A percentile compares a stretch with the other conserved stretches of the same genome.
Conservation (phyloP, 2,329 filamentous ascomycete species). For the Purpureocillium lavendulum region DNA sequence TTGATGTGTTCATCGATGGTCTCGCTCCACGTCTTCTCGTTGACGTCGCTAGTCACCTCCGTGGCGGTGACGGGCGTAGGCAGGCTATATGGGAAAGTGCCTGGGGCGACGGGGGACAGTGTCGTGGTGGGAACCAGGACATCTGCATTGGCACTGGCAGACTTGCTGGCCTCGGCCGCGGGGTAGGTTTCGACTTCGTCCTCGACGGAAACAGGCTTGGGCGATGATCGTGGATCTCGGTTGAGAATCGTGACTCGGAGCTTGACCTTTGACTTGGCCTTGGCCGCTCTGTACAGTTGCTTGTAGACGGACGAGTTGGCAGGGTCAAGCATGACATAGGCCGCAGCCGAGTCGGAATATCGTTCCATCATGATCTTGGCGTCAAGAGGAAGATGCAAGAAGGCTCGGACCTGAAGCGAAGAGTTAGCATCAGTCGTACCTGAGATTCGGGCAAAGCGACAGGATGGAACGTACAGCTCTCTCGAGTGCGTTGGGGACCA, state of each 20-base stretch:
- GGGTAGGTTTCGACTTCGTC: conserved; percentile 32
- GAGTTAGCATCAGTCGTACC: not conserved
- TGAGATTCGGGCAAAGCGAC: not conserved
- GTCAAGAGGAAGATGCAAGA: conserved; percentile 24
- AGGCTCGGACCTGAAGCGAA: conserved; percentile 21
- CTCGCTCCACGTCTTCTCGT: conserved; percentile 10
- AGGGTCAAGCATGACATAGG: conserved; percentile 72
- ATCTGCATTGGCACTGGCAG: too few relatives aligned
- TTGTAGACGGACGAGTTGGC: conserved; percentile 82
- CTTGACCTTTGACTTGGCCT: conserved; percentile 96
- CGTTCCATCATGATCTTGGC: conserved; percentile 64
- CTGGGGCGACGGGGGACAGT: too few relatives aligned
- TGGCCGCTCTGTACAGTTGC: conserved; percentile 91
- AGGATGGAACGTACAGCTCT: conserved; percentile 61
- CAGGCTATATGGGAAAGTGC: too few relatives aligned
- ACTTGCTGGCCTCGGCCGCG: conserved; percentile 2
- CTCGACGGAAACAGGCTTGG: conserved; percentile 40
- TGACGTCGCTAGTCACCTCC: conserved; percentile 8
- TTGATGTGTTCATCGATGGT: conserved; percentile 18
- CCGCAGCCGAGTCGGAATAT: conserved; percentile 84
- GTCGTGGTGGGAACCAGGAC: too few relatives aligned
- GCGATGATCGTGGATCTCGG: conserved; percentile 19
- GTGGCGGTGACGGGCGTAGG: too few relatives aligned
- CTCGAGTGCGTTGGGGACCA: conserved; percentile 65
- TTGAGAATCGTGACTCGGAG: conserved; percentile 57